These are phyloP conservation scores for Colletotrichum phormii DNA, from an alignment of 2,329 filamentous ascomycete species.

Conservation along the genomic window DNA sequence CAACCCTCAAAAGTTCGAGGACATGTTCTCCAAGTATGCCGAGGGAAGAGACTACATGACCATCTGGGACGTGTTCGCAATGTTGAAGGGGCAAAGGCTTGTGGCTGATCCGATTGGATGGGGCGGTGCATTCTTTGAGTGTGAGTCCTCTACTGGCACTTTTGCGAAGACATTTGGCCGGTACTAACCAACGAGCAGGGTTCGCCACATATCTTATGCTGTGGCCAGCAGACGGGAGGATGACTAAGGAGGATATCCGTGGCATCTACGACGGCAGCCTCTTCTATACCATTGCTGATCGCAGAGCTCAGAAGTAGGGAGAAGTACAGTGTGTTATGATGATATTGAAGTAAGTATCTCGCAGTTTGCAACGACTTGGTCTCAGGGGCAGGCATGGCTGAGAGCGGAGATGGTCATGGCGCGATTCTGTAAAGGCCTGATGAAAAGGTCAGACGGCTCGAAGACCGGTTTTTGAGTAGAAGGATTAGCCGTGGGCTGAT, in stretches of 20 bases:
- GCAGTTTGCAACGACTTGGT: not conserved
- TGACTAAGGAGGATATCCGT: slow-evolving; percentile 65
- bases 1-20: slow-evolving; percentile 61
- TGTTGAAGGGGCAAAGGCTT: slow-evolving; percentile 54
- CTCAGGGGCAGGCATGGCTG: not conserved
- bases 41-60: slow-evolving; percentile 52
- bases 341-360: not conserved
- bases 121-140: slow-evolving; percentile 39
- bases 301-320: not conserved
- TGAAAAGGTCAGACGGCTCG: not conserved
- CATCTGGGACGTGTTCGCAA: slow-evolving; percentile 47
- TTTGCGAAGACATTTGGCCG: not conserved
- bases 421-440: not conserved
- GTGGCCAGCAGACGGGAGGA: slow-evolving; percentile 63
- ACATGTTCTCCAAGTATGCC: slow-evolving; percentile 61
- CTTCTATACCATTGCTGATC: slow-evolving; percentile 24
- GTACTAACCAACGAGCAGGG: slow-evolving; percentile 34
- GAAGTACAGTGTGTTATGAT: not conserved
- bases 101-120: slow-evolving; percentile 56
- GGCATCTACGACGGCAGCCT: slow-evolving; percentile 40
- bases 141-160: slow-evolving; percentile 37
- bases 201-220: slow-evolving; percentile 60
- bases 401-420: not conserved
- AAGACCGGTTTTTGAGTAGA: not conserved
- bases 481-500: not conserved